A percentile compares a stretch with the other conserved stretches of the same genome.
phyloP scores from a whole-genome alignment of 805 yeast genomes.

The Candida argentea region DNA sequence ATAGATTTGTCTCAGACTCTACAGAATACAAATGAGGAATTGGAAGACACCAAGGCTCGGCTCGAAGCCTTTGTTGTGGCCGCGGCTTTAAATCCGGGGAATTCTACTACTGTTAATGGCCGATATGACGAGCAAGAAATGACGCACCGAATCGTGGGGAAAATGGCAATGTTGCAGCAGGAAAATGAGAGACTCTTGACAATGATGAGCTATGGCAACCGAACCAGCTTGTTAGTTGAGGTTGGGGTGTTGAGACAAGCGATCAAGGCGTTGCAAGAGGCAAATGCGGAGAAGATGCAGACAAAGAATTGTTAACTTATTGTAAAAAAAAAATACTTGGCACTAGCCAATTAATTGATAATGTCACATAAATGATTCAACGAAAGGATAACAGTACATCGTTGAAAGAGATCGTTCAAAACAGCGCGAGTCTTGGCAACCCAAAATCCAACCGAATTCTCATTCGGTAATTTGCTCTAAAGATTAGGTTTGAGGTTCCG shows the following conservation, averaged over 20 bases:
- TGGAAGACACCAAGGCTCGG: conserved; percentile 50
- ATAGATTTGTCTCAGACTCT: conserved; percentile 38
- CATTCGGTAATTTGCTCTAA: too few species aligned
- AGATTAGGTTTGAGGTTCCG: too few species aligned
- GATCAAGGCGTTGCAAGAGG: conserved; percentile 5
- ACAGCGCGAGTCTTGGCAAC: too few species aligned
- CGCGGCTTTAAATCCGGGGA: conserved; percentile 12
- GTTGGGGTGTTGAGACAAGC: conserved; percentile 48
- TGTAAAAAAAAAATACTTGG: too few species aligned
- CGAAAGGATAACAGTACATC: too few species aligned
- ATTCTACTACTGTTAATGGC: conserved; percentile 39
- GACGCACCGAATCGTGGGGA: conserved; percentile 60
- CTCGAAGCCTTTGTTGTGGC: conserved; percentile 48
- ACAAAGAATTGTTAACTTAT: too few species aligned
- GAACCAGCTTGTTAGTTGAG: conserved; percentile 62
- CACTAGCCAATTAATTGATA: too few species aligned
- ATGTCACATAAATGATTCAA: too few species aligned
- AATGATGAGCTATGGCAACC: conserved; percentile 67
- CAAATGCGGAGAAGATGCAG: background rate
- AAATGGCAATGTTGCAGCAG: conserved; percentile 47
- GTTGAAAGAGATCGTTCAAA: too few species aligned
- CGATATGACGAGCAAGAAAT: conserved; percentile 66
- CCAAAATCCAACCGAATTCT: too few species aligned
- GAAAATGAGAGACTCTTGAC: conserved; percentile 65
- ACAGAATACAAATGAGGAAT: conserved; percentile 35